phyloP scores from a whole-genome alignment of 2,329 filamentous ascomycete genomes.

The Calonectria pseudoturangicola region DNA sequence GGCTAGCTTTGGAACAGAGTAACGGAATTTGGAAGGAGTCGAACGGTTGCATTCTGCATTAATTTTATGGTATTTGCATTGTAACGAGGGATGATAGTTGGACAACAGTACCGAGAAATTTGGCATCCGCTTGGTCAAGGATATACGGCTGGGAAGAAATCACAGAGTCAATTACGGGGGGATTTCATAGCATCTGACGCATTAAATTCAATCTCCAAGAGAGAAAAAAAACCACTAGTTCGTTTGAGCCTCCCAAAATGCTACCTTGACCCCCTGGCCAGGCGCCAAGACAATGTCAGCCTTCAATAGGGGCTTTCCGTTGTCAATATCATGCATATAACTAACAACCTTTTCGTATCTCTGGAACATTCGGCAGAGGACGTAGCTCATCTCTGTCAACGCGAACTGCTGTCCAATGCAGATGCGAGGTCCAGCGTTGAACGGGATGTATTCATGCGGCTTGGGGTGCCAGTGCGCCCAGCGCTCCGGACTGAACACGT shows the following conservation, averaged over 20 bases:
- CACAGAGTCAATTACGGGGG: background rate
- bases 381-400: constrained; percentile 84
- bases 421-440: constrained; percentile 84
- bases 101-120: constrained; percentile 17
- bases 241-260: constrained; percentile 69
- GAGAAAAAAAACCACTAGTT: background rate
- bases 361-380: constrained; percentile 83
- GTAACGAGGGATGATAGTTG: constrained; percentile 1
- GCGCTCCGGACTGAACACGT: constrained; percentile 78
- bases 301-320: constrained; percentile 72
- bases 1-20: constrained; percentile 68
- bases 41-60: background rate
- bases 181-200: background rate
- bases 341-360: constrained; percentile 78
- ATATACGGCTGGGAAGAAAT: background rate
- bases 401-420: constrained; percentile 90
- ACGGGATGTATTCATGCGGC: constrained; percentile 83
- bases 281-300: constrained; percentile 77
- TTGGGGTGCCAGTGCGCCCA: constrained; percentile 79
- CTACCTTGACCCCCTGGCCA: constrained; percentile 74
- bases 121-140: background rate
- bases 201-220: background rate
- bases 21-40: constrained; percentile 15
- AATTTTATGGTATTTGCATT: constrained; percentile 15
- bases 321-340: constrained; percentile 73